Conservation (phyloP, 192 early-diverging fungal genomes). For the Backusella macrospora region DNA sequence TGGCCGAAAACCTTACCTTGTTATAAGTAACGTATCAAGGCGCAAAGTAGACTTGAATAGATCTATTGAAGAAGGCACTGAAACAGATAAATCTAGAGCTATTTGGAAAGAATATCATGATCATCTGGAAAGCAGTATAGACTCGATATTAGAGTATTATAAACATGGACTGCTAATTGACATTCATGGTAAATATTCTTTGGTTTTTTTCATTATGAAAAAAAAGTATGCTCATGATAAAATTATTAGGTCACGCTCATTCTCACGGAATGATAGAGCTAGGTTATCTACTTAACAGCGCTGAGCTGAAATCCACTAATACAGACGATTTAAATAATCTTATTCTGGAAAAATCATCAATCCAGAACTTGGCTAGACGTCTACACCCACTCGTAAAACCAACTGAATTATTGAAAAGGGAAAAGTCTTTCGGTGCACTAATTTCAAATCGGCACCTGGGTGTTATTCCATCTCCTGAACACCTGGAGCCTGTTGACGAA, state of each 20-base stretch:
- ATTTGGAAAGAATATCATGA: slow-evolving; percentile 3
- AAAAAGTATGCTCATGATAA: not conserved
- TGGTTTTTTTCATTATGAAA: not conserved
- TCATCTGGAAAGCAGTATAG: not conserved
- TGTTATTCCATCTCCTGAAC: not conserved
- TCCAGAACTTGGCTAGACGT: not conserved
- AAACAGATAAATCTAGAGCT: not conserved
- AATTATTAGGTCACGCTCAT: slow-evolving; percentile 9
- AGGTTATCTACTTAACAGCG: not conserved
- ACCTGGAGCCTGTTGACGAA: not conserved
- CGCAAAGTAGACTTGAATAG: slow-evolving; percentile 16
- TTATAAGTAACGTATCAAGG: not conserved
- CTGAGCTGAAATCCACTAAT: not conserved
- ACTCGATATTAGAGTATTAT: not conserved
- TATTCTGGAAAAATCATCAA: slow-evolving; percentile 11
- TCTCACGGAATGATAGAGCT: slow-evolving; percentile 11
- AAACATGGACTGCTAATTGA: slow-evolving; percentile 4
- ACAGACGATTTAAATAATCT: not conserved
- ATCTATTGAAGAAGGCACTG: slow-evolving; percentile 1
- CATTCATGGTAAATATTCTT: slow-evolving; percentile 19
- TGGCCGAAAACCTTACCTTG: not conserved
- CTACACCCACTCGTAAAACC: not conserved
- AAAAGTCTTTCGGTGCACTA: not conserved
- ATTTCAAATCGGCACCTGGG: not conserved
- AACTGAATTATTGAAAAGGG: not conserved